Evolutionary conservation across 2,329 filamentous ascomycete species (phyloP).

Genomic region (Botrytis squamosa): DNA sequence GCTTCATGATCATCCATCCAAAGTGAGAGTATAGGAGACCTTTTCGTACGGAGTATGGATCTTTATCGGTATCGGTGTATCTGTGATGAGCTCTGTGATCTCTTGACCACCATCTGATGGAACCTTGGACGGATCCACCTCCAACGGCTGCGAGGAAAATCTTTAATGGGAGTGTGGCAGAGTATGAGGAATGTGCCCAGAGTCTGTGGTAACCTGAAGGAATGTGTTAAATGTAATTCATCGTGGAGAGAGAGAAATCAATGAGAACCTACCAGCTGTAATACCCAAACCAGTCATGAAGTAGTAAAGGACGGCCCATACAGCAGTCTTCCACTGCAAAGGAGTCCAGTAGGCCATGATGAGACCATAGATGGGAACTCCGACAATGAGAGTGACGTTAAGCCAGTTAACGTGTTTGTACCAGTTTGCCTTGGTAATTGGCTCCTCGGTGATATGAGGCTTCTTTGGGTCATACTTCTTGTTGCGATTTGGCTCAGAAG

Average conservation of each 20-base stretch:
- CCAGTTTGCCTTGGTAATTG: constrained; percentile 81
- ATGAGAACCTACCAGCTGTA: constrained; percentile 60
- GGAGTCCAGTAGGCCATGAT: constrained; percentile 77
- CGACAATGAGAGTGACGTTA: constrained; percentile 77
- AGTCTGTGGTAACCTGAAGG: constrained; percentile 70
- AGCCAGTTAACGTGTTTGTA: constrained; percentile 94
- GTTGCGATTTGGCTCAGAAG: constrained; percentile 34
- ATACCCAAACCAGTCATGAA: constrained; percentile 81
- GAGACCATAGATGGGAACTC: constrained; percentile 72
- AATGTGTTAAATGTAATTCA: constrained; percentile 1
- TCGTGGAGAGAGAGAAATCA: neutral
- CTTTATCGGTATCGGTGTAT: constrained; percentile 90
- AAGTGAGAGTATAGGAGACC: constrained; percentile 80
- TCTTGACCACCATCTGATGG: constrained; percentile 85
- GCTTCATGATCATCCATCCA: constrained; percentile 92
- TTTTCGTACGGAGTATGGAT: constrained; percentile 88
- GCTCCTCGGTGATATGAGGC: constrained; percentile 80
- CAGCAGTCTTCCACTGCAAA: constrained; percentile 65
- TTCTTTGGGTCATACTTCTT: constrained; percentile 61
- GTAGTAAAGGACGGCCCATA: constrained; percentile 77
- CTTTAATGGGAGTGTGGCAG: constrained; percentile 71
- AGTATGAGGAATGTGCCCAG: constrained; percentile 85
- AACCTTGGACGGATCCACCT: constrained; percentile 80
- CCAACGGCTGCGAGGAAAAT: constrained; percentile 81
- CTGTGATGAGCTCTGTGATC: constrained; percentile 86